phyloP scores from a whole-genome alignment of 2,329 filamentous ascomycete species.

The Simplicillium aogashimaense region DNA sequence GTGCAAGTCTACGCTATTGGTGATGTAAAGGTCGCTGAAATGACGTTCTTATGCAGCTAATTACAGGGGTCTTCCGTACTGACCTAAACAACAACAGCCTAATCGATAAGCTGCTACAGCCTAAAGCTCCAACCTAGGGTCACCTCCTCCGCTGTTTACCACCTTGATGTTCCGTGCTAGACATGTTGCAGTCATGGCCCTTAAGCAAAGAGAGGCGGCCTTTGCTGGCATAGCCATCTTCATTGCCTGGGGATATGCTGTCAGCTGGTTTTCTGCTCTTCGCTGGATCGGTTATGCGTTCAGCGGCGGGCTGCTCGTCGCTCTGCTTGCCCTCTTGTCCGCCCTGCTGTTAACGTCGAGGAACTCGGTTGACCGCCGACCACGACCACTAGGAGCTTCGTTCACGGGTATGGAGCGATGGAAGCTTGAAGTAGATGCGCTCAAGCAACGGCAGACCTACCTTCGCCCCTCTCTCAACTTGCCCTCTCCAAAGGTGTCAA shows the following conservation, averaged over 20 bases:
- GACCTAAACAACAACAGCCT: too few relatives aligned
- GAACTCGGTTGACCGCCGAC: conserved; percentile 28
- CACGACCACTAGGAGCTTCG: conserved; percentile 34
- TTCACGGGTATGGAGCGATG: conserved; percentile 58
- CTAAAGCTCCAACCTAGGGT: too few relatives aligned
- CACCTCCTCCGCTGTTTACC: too few relatives aligned
- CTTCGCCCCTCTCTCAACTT: conserved; percentile 61
- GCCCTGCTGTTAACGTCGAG: conserved; percentile 47
- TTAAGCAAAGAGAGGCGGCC: conserved; percentile 63
- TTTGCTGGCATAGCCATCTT: conserved; percentile 61
- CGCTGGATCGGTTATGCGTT: conserved; percentile 84
- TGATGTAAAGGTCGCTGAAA: too few relatives aligned
- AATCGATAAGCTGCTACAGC: too few relatives aligned
- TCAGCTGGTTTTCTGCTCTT: conserved; percentile 72
- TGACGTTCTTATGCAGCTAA: too few relatives aligned
- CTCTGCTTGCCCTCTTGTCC: conserved; percentile 33
- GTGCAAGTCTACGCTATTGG: too few relatives aligned
- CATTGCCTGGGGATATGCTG: conserved; percentile 78
- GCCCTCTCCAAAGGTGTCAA: conserved; percentile 66
- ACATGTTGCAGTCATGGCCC: conserved; percentile 45
- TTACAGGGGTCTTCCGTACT: too few relatives aligned
- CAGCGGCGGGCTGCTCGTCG: conserved; percentile 53
- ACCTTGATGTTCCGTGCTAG: background rate
- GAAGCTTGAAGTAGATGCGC: conserved; percentile 57
- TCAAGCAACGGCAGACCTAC: conserved; percentile 59